A percentile compares a stretch with the other conserved stretches of the same genome.
Conservation (phyloP, 2,329 filamentous ascomycete genomes). For the Hirsutella thompsonii region DNA sequence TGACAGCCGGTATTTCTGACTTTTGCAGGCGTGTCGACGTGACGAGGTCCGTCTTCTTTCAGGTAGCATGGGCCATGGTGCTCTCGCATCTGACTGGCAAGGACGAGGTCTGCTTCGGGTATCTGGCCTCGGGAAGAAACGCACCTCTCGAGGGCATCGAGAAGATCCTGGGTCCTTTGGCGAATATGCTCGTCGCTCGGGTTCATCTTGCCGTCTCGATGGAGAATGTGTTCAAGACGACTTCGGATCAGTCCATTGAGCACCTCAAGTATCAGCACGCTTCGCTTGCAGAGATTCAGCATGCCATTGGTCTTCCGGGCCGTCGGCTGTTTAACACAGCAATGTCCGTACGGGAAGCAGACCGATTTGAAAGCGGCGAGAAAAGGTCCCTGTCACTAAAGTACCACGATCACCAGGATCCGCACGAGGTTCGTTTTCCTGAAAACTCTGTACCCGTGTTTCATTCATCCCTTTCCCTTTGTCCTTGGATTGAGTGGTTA, state of each 20-base stretch:
- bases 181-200: constrained; percentile 38
- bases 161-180: constrained; percentile 35
- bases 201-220: constrained; percentile 1
- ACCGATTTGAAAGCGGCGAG: neutral
- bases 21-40: constrained; percentile 1
- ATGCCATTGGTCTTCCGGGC: neutral
- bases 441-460: too few species aligned
- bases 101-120: constrained; percentile 36
- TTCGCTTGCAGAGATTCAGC: neutral
- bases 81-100: constrained; percentile 27
- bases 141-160: constrained; percentile 31
- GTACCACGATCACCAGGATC: neutral
- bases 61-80: constrained; percentile 28
- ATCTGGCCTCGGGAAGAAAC: constrained; percentile 37
- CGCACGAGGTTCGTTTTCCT: neutral
- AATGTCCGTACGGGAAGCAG: neutral
- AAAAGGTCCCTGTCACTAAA: neutral
- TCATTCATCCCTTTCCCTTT: too few species aligned
- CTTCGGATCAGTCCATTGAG: neutral
- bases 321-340: neutral
- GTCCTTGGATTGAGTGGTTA: neutral
- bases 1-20: neutral
- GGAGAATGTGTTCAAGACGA: neutral
- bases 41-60: constrained; percentile 19
- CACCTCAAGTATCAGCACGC: neutral